These are phyloP conservation scores for Cutaneotrichosporon daszewskae DNA, from an alignment of 1,284 basidiomycete genomes.

Conservation along the genomic window DNA sequence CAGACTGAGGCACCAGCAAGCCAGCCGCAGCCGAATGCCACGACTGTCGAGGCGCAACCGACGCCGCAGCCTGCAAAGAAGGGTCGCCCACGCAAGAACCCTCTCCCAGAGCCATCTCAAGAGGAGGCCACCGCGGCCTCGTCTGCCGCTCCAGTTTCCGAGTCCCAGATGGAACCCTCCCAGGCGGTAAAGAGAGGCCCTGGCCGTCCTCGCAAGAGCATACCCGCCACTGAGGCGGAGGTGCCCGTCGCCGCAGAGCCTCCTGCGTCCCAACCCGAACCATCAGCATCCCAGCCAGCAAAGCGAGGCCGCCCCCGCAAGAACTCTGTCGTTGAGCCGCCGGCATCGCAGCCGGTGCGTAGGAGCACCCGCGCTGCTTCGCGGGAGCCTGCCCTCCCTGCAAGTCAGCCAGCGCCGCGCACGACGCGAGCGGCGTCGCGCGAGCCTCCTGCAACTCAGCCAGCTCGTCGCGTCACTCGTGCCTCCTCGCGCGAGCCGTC, in stretches of 20 bases:
- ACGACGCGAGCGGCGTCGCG: neutral
- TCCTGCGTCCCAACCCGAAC: neutral
- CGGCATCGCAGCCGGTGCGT: neutral
- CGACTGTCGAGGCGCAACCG: no score
- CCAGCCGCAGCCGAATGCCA: no score
- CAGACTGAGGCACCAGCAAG: no score
- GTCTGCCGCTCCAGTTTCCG: neutral
- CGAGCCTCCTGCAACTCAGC: conserved; percentile 7
- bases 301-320: conserved; percentile 3
- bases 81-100: no score
- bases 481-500: conserved; percentile 2
- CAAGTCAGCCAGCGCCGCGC: conserved; percentile 6
- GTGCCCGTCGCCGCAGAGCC: neutral
- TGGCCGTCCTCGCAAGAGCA: no score
- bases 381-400: neutral
- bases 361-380: neutral
- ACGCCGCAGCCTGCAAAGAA: no score
- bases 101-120: no score
- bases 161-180: neutral
- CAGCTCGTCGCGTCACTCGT: conserved; percentile 3
- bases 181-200: no score
- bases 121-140: no score
- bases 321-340: neutral
- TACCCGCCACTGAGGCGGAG: neutral
- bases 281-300: neutral